Percentiles rank a stretch among this genome's conserved stretches.
These are phyloP conservation scores for Collybia sp. DNA, from an alignment of 768 basidiomycete species.

Conservation along the genomic window DNA sequence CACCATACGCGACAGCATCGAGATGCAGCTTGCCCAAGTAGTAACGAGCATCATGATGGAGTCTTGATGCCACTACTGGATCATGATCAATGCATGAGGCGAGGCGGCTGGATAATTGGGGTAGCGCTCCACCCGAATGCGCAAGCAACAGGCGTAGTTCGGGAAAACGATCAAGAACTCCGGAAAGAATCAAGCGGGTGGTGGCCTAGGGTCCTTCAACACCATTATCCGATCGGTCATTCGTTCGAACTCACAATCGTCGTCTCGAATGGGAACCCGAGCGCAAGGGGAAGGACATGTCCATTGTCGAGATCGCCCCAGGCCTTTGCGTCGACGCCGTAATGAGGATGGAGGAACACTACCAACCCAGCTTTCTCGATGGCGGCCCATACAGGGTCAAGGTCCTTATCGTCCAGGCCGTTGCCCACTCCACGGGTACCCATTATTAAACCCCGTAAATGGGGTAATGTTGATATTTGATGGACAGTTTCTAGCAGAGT, in stretches of 20 bases:
- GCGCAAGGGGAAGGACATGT: slow-evolving; percentile 80
- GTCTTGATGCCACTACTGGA: slow-evolving; percentile 67
- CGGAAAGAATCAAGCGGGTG: slow-evolving; percentile 77
- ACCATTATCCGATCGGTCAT: slow-evolving; percentile 1
- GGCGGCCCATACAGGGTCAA: slow-evolving; percentile 82
- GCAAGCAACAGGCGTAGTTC: slow-evolving; percentile 73
- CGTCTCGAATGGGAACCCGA: slow-evolving; percentile 90
- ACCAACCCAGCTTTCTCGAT: slow-evolving; percentile 66
- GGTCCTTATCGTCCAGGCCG: slow-evolving; percentile 73
- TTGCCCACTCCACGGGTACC: slow-evolving; percentile 75
- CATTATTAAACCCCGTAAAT: slow-evolving; percentile 76
- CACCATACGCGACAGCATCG: slow-evolving; percentile 87
- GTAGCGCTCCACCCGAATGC: slow-evolving; percentile 83
- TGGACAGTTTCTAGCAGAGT: slow-evolving; percentile 60
- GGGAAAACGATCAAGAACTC: slow-evolving; percentile 77
- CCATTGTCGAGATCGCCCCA: slow-evolving; percentile 81
- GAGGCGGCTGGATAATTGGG: slow-evolving; percentile 78
- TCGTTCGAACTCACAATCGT: slow-evolving; percentile 57
- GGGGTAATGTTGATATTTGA: slow-evolving; percentile 60
- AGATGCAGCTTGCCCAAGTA: slow-evolving; percentile 78
- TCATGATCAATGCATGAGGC: slow-evolving; percentile 86
- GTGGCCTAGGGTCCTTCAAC: slow-evolving; percentile 40
- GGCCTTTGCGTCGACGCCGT: slow-evolving; percentile 67
- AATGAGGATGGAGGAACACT: slow-evolving; percentile 85
- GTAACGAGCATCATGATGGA: slow-evolving; percentile 79